Evolutionary conservation across 768 basidiomycete genomes (phyloP), one percentile per base, ranked within the genome.

Genomic region (Royoungia palumana): DNA sequence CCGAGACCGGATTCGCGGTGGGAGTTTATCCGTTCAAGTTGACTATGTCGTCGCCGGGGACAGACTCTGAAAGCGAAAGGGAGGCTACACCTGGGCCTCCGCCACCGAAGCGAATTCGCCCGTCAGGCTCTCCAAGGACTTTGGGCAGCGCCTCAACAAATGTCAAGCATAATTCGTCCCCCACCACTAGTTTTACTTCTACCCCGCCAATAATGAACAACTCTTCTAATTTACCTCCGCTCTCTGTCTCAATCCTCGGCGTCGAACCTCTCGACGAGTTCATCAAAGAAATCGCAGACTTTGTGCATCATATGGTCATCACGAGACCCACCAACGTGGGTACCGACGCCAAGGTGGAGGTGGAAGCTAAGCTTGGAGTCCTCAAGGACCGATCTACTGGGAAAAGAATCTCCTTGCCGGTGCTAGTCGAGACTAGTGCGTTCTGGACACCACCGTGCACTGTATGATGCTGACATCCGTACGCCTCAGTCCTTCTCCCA

Each of bases 211-310:
- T 65, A 25, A 48, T 39, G 27, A 67, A 66, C 66, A 51, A 54
- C 67, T 57, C 58, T 36, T 45, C 62, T 25, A 55, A 51, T 44
- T 63, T 86, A 16, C 84, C 82, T 5, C 85, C 84, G 4, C 78
- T 89, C 35, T 86, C 86, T 2, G 73, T 85, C 35, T 89, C 87
- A 14, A 90, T 94, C 54, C 80, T 96, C 24, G 88, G 87, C 45
- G 84, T 92, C 42, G 93, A 94, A 63, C 93, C 93, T 2, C 72
- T 91, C 25, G 94, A 96, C 67, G 94, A 95, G 62, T 94, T 96
- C 63, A 92, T 93, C 65, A 82, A 82, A 63, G 89, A 92, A 64
- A 78, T 96, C 47, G 93, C 90, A 32, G 90, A 95, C 70, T 96
- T 91, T 68, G 73, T 94, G 34, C 82, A 83, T 68, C 83, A 85